A percentile compares a stretch with the other conserved stretches of the same genome.
These are phyloP conservation scores for Sugiyamaella castrensis DNA, from an alignment of 1,139 yeast species.

Conservation along the genomic window DNA sequence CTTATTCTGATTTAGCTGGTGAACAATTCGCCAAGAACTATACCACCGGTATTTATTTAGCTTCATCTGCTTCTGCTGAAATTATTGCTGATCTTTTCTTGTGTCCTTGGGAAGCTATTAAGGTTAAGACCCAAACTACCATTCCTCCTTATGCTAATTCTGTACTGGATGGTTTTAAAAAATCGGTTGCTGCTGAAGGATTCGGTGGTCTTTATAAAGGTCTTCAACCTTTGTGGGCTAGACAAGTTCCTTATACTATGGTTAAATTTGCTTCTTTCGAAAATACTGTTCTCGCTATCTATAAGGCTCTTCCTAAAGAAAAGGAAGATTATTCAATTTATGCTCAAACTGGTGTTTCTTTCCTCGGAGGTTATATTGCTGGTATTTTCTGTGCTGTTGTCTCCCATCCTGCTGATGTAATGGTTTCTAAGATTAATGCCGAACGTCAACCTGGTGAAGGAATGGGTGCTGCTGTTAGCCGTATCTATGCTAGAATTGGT, in stretches of 20 bases:
- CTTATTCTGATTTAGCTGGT: conserved; percentile 67
- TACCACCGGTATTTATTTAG: conserved; percentile 70
- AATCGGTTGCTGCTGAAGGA: conserved; percentile 66
- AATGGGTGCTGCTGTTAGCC: conserved; percentile 59
- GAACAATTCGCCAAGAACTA: conserved; percentile 58
- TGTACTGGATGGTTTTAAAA: conserved; percentile 63
- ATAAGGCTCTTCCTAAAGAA: conserved; percentile 26
- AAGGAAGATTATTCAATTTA: conserved; percentile 55
- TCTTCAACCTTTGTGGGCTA: conserved; percentile 83
- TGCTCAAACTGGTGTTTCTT: conserved; percentile 90
- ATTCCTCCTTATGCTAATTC: conserved; percentile 73
- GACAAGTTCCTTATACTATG: conserved; percentile 97
- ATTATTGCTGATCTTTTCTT: conserved; percentile 82
- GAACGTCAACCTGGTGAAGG: conserved; percentile 68
- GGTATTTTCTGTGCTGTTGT: conserved; percentile 94
- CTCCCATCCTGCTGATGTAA: conserved; percentile 95
- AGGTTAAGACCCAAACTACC: conserved; percentile 74
- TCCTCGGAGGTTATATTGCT: conserved; percentile 91
- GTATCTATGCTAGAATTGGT: conserved; percentile 80
- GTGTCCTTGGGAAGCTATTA: conserved; percentile 85
- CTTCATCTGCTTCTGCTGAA: conserved; percentile 91
- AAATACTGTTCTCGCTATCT: conserved; percentile 59
- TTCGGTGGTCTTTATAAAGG: conserved; percentile 75
- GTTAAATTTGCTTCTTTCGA: conserved; percentile 93
- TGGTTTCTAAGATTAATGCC: conserved; percentile 88